Evolutionary conservation across 768 basidiomycete genomes (phyloP).

Genomic region (Pisolithus albus): DNA sequence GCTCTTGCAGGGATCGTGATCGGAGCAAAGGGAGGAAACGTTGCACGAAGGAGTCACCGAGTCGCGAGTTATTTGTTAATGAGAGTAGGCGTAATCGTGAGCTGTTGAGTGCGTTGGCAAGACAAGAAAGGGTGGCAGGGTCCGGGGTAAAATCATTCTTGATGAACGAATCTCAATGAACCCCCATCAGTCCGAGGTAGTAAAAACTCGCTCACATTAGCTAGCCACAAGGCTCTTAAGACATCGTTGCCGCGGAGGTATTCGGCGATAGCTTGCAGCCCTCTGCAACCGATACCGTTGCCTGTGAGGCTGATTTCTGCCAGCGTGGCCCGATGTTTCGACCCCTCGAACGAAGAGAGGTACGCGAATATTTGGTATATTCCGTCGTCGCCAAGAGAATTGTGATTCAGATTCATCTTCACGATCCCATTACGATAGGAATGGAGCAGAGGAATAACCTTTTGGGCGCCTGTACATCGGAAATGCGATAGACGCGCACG

Average conservation of each 20-base stretch:
- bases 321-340: constrained; percentile 35
- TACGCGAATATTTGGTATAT: constrained; percentile 47
- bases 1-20: constrained; percentile 40
- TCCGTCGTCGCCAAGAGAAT: constrained; percentile 52
- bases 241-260: constrained; percentile 43
- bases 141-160: constrained; percentile 39
- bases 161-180: not conserved
- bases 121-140: constrained; percentile 27
- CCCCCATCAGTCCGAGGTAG: not conserved
- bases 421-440: constrained; percentile 36
- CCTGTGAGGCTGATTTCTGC: constrained; percentile 51
- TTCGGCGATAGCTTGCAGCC: constrained; percentile 43
- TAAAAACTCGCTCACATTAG: constrained; percentile 39
- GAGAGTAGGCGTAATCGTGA: constrained; percentile 47
- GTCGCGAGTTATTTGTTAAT: constrained; percentile 40
- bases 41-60: constrained; percentile 45
- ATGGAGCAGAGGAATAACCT: constrained; percentile 41
- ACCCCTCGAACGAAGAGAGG: constrained; percentile 43
- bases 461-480: constrained; percentile 41
- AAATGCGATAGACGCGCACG: not conserved
- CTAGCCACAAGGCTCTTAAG: constrained; percentile 43
- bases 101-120: constrained; percentile 46
- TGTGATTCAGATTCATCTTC: constrained; percentile 50
- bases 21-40: constrained; percentile 45
- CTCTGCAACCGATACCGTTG: constrained; percentile 47